phyloP scores from a whole-genome alignment of 176 grass and related monocot genomes.

The Oryza australiensis region DNA sequence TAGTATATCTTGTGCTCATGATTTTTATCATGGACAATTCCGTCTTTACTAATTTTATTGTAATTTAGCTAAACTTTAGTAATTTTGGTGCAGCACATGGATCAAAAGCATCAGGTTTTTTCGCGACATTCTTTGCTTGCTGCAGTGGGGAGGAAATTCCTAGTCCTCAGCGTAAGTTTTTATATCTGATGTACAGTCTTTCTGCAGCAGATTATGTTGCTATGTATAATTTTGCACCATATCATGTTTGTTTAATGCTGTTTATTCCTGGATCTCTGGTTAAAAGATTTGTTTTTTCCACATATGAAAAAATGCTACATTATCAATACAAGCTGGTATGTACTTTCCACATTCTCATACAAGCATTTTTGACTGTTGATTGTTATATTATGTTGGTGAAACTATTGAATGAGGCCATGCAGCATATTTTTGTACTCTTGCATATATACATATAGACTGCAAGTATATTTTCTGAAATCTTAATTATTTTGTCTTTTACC shows the following conservation, averaged over 20 bases:
- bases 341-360: not conserved
- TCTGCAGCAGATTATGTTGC: not conserved
- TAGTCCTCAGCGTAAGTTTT: conserved; percentile 69
- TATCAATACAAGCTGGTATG: not conserved
- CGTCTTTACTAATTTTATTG: conserved; percentile 42
- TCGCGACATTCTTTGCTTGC: conserved; percentile 74
- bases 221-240: conserved; percentile 9
- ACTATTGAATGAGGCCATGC: not conserved
- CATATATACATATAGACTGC: not conserved
- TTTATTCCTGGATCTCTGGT: conserved; percentile 15
- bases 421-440: not conserved
- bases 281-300: conserved; percentile 13
- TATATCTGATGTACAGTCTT: conserved; percentile 4
- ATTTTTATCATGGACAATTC: conserved; percentile 19
- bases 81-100: conserved; percentile 58
- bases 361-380: conserved; percentile 6
- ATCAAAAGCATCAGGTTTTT: conserved; percentile 58
- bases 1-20: conserved; percentile 20
- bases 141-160: conserved; percentile 57
- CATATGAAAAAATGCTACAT: not conserved
- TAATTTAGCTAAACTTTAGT: conserved; percentile 20
- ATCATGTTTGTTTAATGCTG: not conserved
- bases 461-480: not conserved
- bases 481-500: conserved; percentile 20
- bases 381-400: conserved; percentile 26